These are phyloP conservation scores for Cladorrhinum sp. DNA, from an alignment of 2,329 filamentous ascomycete genomes.

Conservation along the genomic window DNA sequence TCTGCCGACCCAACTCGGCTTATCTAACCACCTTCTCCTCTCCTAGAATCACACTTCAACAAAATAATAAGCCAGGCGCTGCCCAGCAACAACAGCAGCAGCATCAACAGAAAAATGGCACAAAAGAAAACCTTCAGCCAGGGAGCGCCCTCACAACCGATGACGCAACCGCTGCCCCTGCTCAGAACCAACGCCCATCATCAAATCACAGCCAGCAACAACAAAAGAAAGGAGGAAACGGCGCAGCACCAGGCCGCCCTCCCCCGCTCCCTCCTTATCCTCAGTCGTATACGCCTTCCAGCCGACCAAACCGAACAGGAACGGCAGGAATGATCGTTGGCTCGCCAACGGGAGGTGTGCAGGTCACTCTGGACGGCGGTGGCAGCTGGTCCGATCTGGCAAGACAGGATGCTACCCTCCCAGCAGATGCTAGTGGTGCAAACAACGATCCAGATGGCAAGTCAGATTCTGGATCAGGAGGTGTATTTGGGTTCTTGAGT, in stretches of 20 bases:
- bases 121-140: slow-evolving; percentile 30
- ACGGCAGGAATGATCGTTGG: slow-evolving; percentile 64
- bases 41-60: slow-evolving; percentile 2
- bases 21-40: neutral
- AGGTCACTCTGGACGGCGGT: slow-evolving; percentile 84
- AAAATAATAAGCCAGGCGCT: slow-evolving; percentile 16
- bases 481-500: slow-evolving; percentile 86
- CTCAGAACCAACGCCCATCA: slow-evolving; percentile 12
- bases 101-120: slow-evolving; percentile 10
- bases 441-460: slow-evolving; percentile 46
- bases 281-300: slow-evolving; percentile 41
- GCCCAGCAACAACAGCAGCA: slow-evolving; percentile 14
- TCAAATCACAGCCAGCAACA: slow-evolving; percentile 27
- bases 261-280: slow-evolving; percentile 47
- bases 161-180: slow-evolving; percentile 35
- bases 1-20: neutral
- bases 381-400: slow-evolving; percentile 91
- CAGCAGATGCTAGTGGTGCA: slow-evolving; percentile 59
- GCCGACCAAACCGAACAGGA: slow-evolving; percentile 36
- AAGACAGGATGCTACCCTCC: slow-evolving; percentile 74
- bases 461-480: slow-evolving; percentile 56
- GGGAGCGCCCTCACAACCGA: slow-evolving; percentile 51
- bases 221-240: slow-evolving; percentile 24
- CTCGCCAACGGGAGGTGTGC: slow-evolving; percentile 78
- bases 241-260: slow-evolving; percentile 30